A percentile compares a stretch with the other conserved stretches of the same genome.
phyloP scores from a whole-genome alignment of 257 asterid genomes.

The Fraxinus anomala region DNA sequence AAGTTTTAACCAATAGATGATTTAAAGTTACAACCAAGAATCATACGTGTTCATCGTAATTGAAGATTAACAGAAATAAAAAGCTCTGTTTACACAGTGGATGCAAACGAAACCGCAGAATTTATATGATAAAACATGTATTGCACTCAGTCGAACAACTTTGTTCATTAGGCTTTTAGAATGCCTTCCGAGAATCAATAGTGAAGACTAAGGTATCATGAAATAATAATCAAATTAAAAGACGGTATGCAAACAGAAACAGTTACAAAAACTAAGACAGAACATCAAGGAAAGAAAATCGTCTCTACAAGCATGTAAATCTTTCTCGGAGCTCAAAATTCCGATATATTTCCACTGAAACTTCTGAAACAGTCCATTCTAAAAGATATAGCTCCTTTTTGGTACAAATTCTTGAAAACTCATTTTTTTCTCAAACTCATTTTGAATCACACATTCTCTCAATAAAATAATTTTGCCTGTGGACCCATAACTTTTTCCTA shows the following conservation, averaged over 20 bases:
- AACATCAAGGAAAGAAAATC: neutral
- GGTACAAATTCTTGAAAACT: too few relatives aligned
- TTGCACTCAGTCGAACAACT: neutral
- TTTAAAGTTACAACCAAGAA: neutral
- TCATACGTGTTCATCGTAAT: neutral
- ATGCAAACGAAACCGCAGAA: neutral
- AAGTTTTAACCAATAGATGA: neutral
- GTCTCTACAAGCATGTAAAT: neutral
- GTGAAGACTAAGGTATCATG: neutral
- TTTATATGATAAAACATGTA: neutral
- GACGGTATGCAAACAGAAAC: neutral
- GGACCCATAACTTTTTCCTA: too few relatives aligned
- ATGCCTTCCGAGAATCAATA: neutral
- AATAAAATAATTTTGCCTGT: too few relatives aligned
- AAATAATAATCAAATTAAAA: neutral
- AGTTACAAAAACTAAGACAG: neutral
- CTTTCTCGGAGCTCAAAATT: neutral
- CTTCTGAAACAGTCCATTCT: neutral
- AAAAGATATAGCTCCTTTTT: neutral
- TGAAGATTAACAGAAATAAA: neutral
- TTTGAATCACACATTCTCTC: too few relatives aligned
- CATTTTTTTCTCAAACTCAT: too few relatives aligned
- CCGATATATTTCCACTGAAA: neutral
- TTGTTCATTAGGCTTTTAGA: conserved; percentile 5
- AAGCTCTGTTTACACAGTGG: neutral